A percentile compares a stretch with the other conserved stretches of the same genome.
These are phyloP conservation scores for Gaeumannomyces tritici DNA, from an alignment of 2,329 filamentous ascomycete species.

Conservation along the genomic window DNA sequence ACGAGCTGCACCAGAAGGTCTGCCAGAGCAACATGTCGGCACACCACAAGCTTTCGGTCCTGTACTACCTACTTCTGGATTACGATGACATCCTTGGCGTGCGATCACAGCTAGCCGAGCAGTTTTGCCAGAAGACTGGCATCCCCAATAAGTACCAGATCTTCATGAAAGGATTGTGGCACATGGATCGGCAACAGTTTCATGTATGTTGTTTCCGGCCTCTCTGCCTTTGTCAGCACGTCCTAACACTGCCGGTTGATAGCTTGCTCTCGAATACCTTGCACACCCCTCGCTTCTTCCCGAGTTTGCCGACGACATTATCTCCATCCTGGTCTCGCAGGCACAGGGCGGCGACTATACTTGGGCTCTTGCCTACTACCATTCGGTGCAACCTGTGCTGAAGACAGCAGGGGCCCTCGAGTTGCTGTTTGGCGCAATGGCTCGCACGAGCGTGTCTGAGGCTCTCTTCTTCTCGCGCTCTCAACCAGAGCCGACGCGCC, in stretches of 20 bases:
- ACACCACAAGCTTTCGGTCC: constrained; percentile 72
- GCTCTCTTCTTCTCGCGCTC: constrained; percentile 64
- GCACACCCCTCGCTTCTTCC: constrained; percentile 71
- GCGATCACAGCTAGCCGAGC: constrained; percentile 38
- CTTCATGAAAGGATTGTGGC: constrained; percentile 75
- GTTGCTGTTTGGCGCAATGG: constrained; percentile 60
- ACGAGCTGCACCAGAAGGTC: constrained; percentile 61
- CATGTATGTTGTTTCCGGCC: constrained; percentile 32
- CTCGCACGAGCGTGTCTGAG: constrained; percentile 57
- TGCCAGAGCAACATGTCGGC: constrained; percentile 52
- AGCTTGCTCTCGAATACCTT: constrained; percentile 64
- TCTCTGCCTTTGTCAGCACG: background rate
- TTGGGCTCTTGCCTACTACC: constrained; percentile 68
- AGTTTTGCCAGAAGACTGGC: constrained; percentile 52
- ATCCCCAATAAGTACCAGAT: constrained; percentile 69
- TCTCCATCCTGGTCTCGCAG: constrained; percentile 56
- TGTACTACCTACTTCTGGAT: constrained; percentile 79
- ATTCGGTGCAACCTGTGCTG: constrained; percentile 66
- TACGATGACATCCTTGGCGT: constrained; percentile 43
- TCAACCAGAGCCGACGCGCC: constrained; percentile 51
- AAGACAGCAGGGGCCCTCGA: constrained; percentile 51
- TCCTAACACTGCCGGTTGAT: background rate
- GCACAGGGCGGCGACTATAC: constrained; percentile 49
- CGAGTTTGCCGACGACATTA: constrained; percentile 76
- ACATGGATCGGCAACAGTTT: constrained; percentile 65